Evolutionary conservation across 495 filamentous ascomycete genomes (phyloP).

Genomic region (Daldinia concentrica): DNA sequence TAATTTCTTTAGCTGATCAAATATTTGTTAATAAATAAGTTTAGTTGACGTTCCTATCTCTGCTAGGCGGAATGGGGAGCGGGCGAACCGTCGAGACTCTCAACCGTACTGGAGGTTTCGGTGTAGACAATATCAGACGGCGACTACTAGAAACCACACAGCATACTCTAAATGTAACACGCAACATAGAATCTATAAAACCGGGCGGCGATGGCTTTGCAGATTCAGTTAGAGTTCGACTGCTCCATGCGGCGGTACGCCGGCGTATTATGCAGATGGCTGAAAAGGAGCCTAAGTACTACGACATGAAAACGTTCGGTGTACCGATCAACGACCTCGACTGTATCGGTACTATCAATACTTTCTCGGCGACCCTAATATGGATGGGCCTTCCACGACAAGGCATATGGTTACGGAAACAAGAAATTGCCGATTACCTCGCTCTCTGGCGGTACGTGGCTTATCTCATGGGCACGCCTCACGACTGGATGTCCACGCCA

Average conservation of each 20-base stretch:
- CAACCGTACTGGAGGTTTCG: slow-evolving; percentile 81
- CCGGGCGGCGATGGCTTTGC: slow-evolving; percentile 73
- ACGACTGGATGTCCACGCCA: slow-evolving; percentile 63
- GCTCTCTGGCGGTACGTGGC: slow-evolving; percentile 80
- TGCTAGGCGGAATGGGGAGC: slow-evolving; percentile 72
- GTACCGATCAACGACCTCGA: slow-evolving; percentile 81
- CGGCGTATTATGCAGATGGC: slow-evolving; percentile 70
- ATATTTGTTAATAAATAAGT: neutral
- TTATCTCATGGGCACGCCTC: slow-evolving; percentile 74
- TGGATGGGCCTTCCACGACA: slow-evolving; percentile 76
- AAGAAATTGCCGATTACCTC: slow-evolving; percentile 74
- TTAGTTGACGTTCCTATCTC: slow-evolving; percentile 68
- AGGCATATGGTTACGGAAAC: slow-evolving; percentile 69
- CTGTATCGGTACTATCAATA: slow-evolving; percentile 72
- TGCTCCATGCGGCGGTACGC: slow-evolving; percentile 78
- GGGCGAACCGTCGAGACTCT: slow-evolving; percentile 77
- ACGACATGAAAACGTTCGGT: slow-evolving; percentile 65
- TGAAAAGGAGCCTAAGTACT: slow-evolving; percentile 66
- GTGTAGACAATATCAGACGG: slow-evolving; percentile 70
- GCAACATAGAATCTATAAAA: slow-evolving; percentile 69
- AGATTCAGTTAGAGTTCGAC: slow-evolving; percentile 76
- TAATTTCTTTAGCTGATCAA: neutral
- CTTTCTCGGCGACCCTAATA: slow-evolving; percentile 72
- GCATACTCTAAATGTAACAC: slow-evolving; percentile 76
- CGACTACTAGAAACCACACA: slow-evolving; percentile 80